Base-by-base conservation (phyloP, 768 basidiomycete species). In the Russula sp. region DNA sequence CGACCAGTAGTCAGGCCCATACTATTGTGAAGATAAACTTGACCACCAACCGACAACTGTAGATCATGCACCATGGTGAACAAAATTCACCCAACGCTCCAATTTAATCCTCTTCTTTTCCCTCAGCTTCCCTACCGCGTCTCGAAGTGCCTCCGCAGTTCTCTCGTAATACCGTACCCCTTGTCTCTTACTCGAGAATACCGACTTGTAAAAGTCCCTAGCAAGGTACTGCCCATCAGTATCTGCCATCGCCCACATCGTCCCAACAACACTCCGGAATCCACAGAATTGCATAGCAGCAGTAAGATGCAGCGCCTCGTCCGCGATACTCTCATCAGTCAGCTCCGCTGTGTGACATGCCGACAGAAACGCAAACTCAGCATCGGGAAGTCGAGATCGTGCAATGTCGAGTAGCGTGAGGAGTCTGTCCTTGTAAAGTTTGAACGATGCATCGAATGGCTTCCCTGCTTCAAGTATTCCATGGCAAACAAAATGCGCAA, bases 401-500 rank as follows among this genome's bases (percentile, higher is more conserved):
- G 41, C 13, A 7, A 54, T 25, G 39, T 54, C 52, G 1, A 54
- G 39, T 25, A 54, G 29, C 7, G 52, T 29, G 18, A 54, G 52
- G 38, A 20, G 20, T 13, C 20, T 7, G 34, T 13, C 49, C 11
- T n/a, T 3, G n/a, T 55, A 55, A n/a, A 55, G 53, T 18, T 55
- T 55, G 53, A 54, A 55, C n/a, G 29, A 55, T n/a, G 53, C 25
- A 10, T 55, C 53, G 41, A 55, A 42, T 14, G 53, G 53, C 29
- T 42, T 55, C 29, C 53, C 53, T 20, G 39, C 4, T 29, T 42
- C 41, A 11, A 54, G 53, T n/a, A n/a, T n/a, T 32, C 53, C 53
- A 5, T 54, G 53, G 8, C 39, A 54, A 2, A 42, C 25, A 16
- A 54, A n/a, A 18, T 54, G 53, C 18, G 6, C 25, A 14, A 54